Evolutionary conservation across 768 basidiomycete species (phyloP), one percentile per base, ranked within the genome.

Genomic region (Cystobasidiopsis lactophilus): DNA sequence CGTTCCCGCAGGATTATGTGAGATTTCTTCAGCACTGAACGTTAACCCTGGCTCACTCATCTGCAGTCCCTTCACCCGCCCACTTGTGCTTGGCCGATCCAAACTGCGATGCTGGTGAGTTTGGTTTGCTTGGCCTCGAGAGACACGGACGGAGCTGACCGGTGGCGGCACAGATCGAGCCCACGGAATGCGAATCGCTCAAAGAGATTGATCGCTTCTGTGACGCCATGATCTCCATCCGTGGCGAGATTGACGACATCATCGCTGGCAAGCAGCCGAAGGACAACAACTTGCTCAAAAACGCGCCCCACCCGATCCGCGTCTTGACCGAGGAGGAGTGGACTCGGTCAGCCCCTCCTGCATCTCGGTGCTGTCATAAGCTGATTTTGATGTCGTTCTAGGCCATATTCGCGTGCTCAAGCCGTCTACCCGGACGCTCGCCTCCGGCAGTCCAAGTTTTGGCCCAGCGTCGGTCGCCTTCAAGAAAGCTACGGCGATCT

Each of bases 191-290:
- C 0, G 91, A 96, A 69, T 77, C 83, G 0, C 72, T 93, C 27
- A 82, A 88, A 56, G 91, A 95, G 66, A 75, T 96, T 50, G 85
- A 96, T 63, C 75, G 84, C 62, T 96, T 98, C 72, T 93, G 91
- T 68, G 85, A 96, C 59, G 91, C 93, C 21, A 93, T 96, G 85
- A 89, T 98, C 58, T 76, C 81, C 58, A 98, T 98, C 59, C 82
- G 89, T 47, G 71, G 77, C 60, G 93, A 98, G 67, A 88, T 78
- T 0, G 79, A 89, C 52, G 84, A 89, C 45, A 75, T 98, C 60
- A 75, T 82, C 40, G 69, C 73, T 18, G 93, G 91, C 45, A 80
- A 79, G 62, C 86, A 91, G 65, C 82, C 86, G 2, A 80, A 74
- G 64, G 84, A 83, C 57, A 84, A 85, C 69, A 98, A 98, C 65